Conservation (phyloP, 148 eudicot species). For the Nepenthes mirabilis region DNA sequence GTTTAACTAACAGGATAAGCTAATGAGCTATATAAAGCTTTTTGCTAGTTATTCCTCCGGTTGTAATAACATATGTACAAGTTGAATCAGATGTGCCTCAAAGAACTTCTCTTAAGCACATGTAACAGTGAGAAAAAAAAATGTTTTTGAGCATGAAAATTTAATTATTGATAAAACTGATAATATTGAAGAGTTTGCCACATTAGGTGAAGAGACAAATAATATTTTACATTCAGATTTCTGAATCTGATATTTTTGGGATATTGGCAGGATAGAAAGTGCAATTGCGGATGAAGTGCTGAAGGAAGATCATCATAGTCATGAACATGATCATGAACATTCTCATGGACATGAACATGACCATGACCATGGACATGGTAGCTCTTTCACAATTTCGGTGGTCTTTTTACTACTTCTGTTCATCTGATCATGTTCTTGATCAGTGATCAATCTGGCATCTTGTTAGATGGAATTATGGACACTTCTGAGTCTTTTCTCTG, state of each 20-base stretch:
- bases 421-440: neutral
- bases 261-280: slow-evolving; percentile 72
- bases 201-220: neutral
- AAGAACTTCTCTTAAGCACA: no score
- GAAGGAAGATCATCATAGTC: slow-evolving; percentile 48
- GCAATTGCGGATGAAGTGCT: slow-evolving; percentile 58
- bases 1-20: no score
- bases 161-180: no score
- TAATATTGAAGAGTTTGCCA: neutral
- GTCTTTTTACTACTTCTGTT: neutral
- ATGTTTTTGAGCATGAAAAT: no score
- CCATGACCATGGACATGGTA: slow-evolving; percentile 67
- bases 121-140: no score
- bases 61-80: no score
- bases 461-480: no score
- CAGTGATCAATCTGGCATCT: no score
- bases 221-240: neutral
- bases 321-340: slow-evolving; percentile 28
- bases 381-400: neutral
- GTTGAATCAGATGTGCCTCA: no score
- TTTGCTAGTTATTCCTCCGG: no score
- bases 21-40: no score
- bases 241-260: slow-evolving; percentile 11
- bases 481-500: no score
- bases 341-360: slow-evolving; percentile 37